A percentile compares a stretch with the other conserved stretches of the same genome.
phyloP scores from a whole-genome alignment of 345 rosid species.

The Linum tenue region DNA sequence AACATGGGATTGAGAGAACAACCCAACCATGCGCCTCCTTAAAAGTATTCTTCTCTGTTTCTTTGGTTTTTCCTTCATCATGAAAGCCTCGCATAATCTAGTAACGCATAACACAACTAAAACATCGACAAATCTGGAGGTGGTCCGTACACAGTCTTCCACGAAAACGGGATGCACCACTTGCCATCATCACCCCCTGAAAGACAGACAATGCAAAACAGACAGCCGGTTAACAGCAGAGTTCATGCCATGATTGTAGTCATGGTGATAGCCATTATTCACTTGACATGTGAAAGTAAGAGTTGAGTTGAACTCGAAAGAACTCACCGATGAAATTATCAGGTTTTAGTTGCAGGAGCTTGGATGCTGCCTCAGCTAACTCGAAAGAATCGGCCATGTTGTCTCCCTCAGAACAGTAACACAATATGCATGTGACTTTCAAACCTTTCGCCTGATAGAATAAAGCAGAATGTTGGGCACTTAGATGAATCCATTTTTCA shows the following conservation, averaged over 20 bases:
- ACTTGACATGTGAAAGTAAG: too few species aligned
- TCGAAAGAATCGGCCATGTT: slow-evolving; percentile 68
- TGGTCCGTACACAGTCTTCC: slow-evolving; percentile 77
- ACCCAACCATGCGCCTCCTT: too few species aligned
- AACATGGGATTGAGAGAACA: too few species aligned
- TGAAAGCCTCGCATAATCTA: too few species aligned
- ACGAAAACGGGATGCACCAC: slow-evolving; percentile 69
- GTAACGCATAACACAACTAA: slow-evolving; percentile 15
- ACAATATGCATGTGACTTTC: slow-evolving; percentile 70
- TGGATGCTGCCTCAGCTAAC: slow-evolving; percentile 64
- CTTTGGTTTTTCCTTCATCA: too few species aligned
- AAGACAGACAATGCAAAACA: slow-evolving; percentile 2
- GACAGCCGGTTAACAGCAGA: not conserved
- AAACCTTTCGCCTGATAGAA: slow-evolving; percentile 65
- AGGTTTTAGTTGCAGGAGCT: slow-evolving; percentile 37
- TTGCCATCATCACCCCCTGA: slow-evolving; percentile 50
- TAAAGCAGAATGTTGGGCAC: not conserved
- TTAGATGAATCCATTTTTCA: slow-evolving; percentile 2
- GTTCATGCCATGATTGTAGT: too few species aligned
- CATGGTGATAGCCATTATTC: too few species aligned
- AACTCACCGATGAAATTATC: slow-evolving; percentile 41
- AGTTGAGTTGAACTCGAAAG: too few species aligned
- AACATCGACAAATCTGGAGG: slow-evolving; percentile 83
- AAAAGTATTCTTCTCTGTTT: too few species aligned
- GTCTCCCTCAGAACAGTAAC: slow-evolving; percentile 97